A percentile compares a stretch with the other conserved stretches of the same genome.
These are phyloP conservation scores for Apiospora aurea DNA, from an alignment of 2,329 filamentous ascomycete species.

Conservation along the genomic window DNA sequence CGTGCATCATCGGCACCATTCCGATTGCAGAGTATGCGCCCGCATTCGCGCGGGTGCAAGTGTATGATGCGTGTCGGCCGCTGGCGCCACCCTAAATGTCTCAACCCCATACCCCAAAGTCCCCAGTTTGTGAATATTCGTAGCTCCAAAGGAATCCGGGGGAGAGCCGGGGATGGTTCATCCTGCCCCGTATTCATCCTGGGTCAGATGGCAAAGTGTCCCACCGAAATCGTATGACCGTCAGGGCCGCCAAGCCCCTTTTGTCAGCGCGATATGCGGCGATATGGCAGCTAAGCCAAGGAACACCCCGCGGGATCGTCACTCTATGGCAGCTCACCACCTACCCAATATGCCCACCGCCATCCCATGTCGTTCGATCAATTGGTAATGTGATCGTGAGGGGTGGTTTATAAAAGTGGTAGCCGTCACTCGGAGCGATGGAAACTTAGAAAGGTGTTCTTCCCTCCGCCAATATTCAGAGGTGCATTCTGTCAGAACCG, in stretches of 20 bases:
- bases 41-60: too few relatives aligned
- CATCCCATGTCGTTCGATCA: constrained; percentile 7
- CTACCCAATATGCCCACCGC: constrained; percentile 5
- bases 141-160: not conserved
- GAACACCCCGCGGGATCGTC: constrained; percentile 2
- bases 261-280: not conserved
- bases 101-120: not conserved
- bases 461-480: not conserved
- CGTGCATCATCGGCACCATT: not conserved
- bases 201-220: not conserved
- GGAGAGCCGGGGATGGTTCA: not conserved
- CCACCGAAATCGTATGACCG: constrained; percentile 1
- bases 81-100: too few relatives aligned
- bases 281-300: not conserved
- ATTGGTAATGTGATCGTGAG: not conserved
- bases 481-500: not conserved
- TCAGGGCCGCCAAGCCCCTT: not conserved
- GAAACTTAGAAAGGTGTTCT: not conserved
- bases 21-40: too few relatives aligned
- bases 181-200: not conserved
- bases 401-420: not conserved
- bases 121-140: not conserved
- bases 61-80: too few relatives aligned
- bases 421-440: not conserved
- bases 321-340: not conserved